These are phyloP conservation scores for Solanum gandarillasii DNA, from an alignment of 257 asterid genomes.

Conservation along the genomic window DNA sequence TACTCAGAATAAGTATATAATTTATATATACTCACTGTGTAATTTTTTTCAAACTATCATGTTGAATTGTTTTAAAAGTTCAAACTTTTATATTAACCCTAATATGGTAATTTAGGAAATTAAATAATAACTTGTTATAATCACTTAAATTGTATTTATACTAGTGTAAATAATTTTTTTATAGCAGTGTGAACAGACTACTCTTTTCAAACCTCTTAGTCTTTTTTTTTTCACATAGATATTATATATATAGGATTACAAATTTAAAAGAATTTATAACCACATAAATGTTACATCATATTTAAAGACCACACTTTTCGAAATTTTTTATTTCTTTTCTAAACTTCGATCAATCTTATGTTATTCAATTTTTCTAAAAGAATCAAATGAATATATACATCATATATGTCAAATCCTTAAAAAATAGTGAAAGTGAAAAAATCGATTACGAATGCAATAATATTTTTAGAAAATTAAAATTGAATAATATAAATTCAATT, in stretches of 20 bases:
- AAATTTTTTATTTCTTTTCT: neutral
- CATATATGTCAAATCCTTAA: neutral
- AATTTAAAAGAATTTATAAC: neutral
- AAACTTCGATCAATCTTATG: neutral
- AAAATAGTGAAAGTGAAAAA: accelerated
- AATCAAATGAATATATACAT: neutral
- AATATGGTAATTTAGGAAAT: neutral
- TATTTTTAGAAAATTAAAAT: neutral
- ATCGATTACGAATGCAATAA: accelerated
- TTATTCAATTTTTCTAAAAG: neutral
- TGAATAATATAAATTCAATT: neutral
- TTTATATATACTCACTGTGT: no score
- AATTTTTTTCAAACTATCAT: no score
- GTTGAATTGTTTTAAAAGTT: neutral
- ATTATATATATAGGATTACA: neutral
- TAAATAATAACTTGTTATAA: neutral
- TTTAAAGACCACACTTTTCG: neutral
- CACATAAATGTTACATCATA: neutral
- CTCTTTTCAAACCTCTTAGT: neutral
- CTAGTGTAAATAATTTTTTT: neutral
- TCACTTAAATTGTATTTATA: neutral
- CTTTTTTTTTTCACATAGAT: neutral
- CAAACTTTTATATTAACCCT: neutral
- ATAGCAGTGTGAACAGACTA: neutral
- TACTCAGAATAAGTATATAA: no score